Base-by-base conservation (phyloP, 2,329 filamentous ascomycete species). In the Curvularia sp. region DNA sequence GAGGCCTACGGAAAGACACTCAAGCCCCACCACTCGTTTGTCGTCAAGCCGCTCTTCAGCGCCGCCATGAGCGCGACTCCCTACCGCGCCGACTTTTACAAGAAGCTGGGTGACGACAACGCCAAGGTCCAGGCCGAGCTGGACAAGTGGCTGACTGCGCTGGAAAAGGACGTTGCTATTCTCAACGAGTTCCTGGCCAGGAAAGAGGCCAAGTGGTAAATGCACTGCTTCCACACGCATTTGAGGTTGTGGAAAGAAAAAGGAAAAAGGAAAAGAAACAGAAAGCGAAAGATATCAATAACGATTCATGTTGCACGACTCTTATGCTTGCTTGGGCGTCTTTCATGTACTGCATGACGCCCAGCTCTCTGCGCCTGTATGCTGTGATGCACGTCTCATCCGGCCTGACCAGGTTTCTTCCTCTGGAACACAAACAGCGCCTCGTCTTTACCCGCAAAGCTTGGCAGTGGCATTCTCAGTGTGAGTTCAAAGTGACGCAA, bases 51-150 rank as follows among this genome's bases (percentile, higher is more conserved):
- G 61, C 85, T 97, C 75, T 98, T 98, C 85, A 90, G 85, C 70
- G 90, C 93, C 62, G 94, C 94, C 77, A 97, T 99, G 93, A 86
- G 87, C 69, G 93, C 93, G 18, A 94, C 91, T 67, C 95, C 95
- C 1, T 97, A 97, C 84, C 88, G 94, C 68, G 92, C 91, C 77
- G 91, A 94, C 79, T 98, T 99, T 77, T 98, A 97, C 77, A 80
- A 80, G 65, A 97, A 97, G 86, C 84, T 99, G 43, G 93, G 91
- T 38, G 81, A 83, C 20, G 86, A 91, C 73, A 78, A 85, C 39
- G 73, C 72, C 12, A 86, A 89, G 78, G 89, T 95, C 49, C 70
- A 83, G 50, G 74, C 79, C 55, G 86, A 90, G 73, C 78, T 97
- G 71, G 80, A 83, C 68, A 80, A 82, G 63, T 97, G 94, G 85